Evolutionary conservation across 495 filamentous ascomycete species (phyloP), one percentile per base, ranked within the genome.

Genomic region (Tuber melanosporum): DNA sequence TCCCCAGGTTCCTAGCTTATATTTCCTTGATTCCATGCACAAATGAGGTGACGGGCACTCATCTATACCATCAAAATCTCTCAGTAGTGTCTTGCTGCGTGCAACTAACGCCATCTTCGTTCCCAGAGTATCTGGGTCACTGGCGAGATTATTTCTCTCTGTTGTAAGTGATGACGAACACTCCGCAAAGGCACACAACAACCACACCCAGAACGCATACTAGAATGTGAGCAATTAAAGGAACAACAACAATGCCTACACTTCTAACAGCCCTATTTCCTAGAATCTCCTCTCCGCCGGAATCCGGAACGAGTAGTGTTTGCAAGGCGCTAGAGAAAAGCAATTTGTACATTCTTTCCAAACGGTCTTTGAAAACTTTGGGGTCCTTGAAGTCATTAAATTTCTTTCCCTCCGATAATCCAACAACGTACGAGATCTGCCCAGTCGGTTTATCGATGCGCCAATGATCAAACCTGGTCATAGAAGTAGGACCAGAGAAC

Each of bases 131-230:
- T 77, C 80, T 1, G 83, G 83, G 70, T 84, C 77, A 2, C 42
- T 20, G 14, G 52, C 49, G 15, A 84, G 36, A 8, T 80, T 76
- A 8, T 78, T 78, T 78, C 9, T 45, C 45, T 14, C 81, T 74
- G 0, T 42, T 39, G 36, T 73, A 73, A 10, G 74, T 80, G 32
- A 79, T 19, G 32, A 76, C 73, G n/a, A 81, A 79, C 7, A 87
- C 74, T 0, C 52, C 62, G 1, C 75, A 66, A 0, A 82, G 78
- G 3, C 85, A 75, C 10, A 83, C 19, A 0, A 82, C 75, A 0
- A 86, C 84, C 1, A 85, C 17, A 8, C 75, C 83, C 1, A 88
- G 82, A 8, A 85, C 78, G 0, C 46, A 81, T 74, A 87, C 86
- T 0, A 87, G 81, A 6, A 85, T 66, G 12, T 84, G 79, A 1